Percentiles rank a stretch among this genome's conserved stretches.
These are phyloP conservation scores for Xylariaceae sp. DNA, from an alignment of 2,329 filamentous ascomycete species.

Conservation along the genomic window DNA sequence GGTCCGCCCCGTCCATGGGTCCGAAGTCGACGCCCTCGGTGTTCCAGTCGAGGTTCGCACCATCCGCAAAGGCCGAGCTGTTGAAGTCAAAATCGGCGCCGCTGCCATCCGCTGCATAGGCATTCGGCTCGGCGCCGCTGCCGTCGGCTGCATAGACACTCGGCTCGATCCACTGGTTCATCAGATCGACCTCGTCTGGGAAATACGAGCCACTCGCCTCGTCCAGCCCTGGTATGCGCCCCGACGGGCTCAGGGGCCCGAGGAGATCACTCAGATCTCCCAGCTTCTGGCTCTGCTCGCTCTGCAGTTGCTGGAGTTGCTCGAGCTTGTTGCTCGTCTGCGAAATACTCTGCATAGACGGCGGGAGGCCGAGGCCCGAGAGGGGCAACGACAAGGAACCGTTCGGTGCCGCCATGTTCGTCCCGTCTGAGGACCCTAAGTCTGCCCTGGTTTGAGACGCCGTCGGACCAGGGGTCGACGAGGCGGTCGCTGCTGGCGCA, in stretches of 20 bases:
- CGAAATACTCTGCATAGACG: constrained; percentile 53
- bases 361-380: constrained; percentile 31
- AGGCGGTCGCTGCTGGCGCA: constrained; percentile 16
- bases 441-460: no score
- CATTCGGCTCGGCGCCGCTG: constrained; percentile 17
- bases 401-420: constrained; percentile 17
- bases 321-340: constrained; percentile 71
- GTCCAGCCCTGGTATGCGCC: constrained; percentile 64
- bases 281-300: constrained; percentile 70
- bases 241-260: constrained; percentile 72
- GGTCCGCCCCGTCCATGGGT: constrained; percentile 8
- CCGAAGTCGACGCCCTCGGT: constrained; percentile 17
- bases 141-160: constrained; percentile 20
- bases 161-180: constrained; percentile 43
- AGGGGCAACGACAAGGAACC: constrained; percentile 36
- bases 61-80: constrained; percentile 15
- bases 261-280: constrained; percentile 67
- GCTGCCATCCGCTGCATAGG: constrained; percentile 15
- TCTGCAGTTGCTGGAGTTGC: constrained; percentile 68
- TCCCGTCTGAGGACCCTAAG: no score
- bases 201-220: constrained; percentile 30
- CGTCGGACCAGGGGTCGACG: constrained; percentile 14
- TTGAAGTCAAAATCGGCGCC: constrained; percentile 38
- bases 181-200: constrained; percentile 39
- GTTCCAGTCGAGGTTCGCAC: constrained; percentile 17